Percentiles rank a stretch among this genome's conserved stretches.
phyloP scores from a whole-genome alignment of 1,284 basidiomycete genomes.

The Pseudozyma tsukubaensis region DNA sequence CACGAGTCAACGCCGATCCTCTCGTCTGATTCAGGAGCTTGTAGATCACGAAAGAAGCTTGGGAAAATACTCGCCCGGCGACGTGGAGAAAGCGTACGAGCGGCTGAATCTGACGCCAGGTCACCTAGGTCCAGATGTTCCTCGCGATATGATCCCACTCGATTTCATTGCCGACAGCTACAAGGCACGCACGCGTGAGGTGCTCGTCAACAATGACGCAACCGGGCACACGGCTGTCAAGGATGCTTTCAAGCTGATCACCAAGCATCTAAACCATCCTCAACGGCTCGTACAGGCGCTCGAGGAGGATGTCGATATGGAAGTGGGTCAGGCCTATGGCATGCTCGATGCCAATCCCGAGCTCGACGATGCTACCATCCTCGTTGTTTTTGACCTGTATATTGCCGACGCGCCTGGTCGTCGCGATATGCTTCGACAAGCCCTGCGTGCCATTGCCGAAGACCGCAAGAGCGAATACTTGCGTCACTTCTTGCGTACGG shows the following conservation, averaged over 20 bases:
- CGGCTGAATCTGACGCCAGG: conserved; percentile 26
- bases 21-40: conserved; percentile 40
- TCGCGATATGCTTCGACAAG: conserved; percentile 65
- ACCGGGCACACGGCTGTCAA: conserved; percentile 40
- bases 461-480: conserved; percentile 79
- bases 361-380: conserved; percentile 80
- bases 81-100: conserved; percentile 47
- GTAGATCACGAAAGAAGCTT: conserved; percentile 42
- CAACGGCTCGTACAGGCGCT: conserved; percentile 25
- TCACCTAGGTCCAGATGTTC: conserved; percentile 34
- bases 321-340: conserved; percentile 78
- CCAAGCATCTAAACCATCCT: conserved; percentile 23
- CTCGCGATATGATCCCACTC: conserved; percentile 30
- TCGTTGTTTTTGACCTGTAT: conserved; percentile 80
- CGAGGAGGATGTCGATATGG: conserved; percentile 70
- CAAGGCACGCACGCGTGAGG: conserved; percentile 37
- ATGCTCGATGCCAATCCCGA: conserved; percentile 78
- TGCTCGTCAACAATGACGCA: conserved; percentile 32
- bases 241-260: conserved; percentile 42
- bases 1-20: conserved; percentile 29
- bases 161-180: conserved; percentile 44
- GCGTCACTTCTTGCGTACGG: conserved; percentile 76
- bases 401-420: conserved; percentile 73
- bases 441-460: conserved; percentile 72
- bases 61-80: conserved; percentile 27